Base-by-base conservation (phyloP, 345 rosid species). In the Trapa incisa region DNA sequence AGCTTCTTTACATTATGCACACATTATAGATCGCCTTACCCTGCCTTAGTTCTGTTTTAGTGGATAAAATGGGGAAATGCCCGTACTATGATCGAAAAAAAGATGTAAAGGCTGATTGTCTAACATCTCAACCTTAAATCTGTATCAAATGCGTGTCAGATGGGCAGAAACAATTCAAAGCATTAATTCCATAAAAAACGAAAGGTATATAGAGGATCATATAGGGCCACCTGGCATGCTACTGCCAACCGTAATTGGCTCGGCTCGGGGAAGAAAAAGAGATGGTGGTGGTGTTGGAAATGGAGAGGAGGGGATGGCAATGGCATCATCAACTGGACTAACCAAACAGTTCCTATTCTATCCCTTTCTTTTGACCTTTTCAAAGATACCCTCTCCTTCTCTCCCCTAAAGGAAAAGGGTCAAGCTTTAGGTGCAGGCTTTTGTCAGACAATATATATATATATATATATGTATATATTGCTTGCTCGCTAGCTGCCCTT, bases 381-480 rank as follows among this genome's bases (percentile, higher is more conserved):
- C 58, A 15, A n/a, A 53, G 58, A 53, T 53, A 53, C 58, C 58
- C 32, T 53, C 60, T 22, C 22, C n/a, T 16, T 53, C 60, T 22
- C 22, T 5, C 5, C 57, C 57, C 60, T 22, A 54, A 54, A 54
- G 60, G 60, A 54, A 54, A 54, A 54, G 60, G 60, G 33, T 17
- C 9, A 35, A 54, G 60, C 60, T 54, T 54, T 54, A 54, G 32
- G 6, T 54, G 60, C 60, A 54, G 60, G 60, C 60, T 54, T 54
- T 54, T 54, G 33, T 54, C 60, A 54, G 60, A 54, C 32, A n/a
- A 1, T 6, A n/a, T n/a, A 50, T 50, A 7, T 50, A 50, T 50
- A 50, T n/a, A 22, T 22, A 22, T 22, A 22, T 22, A 22, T 22
- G 29, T 22, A 22, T 22, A 22, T 22, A 22, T 22, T 22, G 29